Evolutionary conservation across 768 basidiomycete genomes (phyloP).

Genomic region (Xerocomellus dryophilus): DNA sequence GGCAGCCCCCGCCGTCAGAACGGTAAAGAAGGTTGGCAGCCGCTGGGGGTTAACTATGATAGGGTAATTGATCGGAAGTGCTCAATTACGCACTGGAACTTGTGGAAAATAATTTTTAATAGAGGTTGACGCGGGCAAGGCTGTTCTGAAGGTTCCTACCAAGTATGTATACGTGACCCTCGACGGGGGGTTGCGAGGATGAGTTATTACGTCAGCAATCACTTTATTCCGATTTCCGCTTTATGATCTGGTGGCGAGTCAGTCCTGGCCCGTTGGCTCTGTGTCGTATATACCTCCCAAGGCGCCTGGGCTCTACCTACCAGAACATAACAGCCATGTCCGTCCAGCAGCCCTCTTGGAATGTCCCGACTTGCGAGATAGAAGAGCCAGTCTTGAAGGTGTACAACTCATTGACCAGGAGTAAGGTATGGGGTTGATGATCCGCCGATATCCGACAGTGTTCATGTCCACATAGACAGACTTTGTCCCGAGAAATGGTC

Average conservation of each 20-base stretch:
- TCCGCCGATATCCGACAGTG: slow-evolving; percentile 1
- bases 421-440: slow-evolving; percentile 61
- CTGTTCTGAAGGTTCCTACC: no score
- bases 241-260: slow-evolving; percentile 26
- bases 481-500: slow-evolving; percentile 66
- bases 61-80: neutral
- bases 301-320: slow-evolving; percentile 3
- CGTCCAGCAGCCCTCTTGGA: slow-evolving; percentile 55
- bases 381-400: slow-evolving; percentile 60
- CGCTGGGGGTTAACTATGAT: neutral
- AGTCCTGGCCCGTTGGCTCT: slow-evolving; percentile 2
- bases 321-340: slow-evolving; percentile 41
- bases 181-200: neutral
- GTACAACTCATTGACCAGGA: slow-evolving; percentile 89
- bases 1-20: neutral
- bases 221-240: slow-evolving; percentile 5
- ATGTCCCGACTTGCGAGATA: slow-evolving; percentile 34
- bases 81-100: neutral
- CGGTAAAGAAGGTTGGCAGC: neutral
- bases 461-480: slow-evolving; percentile 52
- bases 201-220: slow-evolving; percentile 24
- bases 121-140: neutral
- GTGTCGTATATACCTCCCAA: slow-evolving; percentile 7
- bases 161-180: no score
- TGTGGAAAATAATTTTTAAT: slow-evolving; percentile 5